Evolutionary conservation across 208 protist species (phyloP).

Genomic region (Trypanosoma caninum): DNA sequence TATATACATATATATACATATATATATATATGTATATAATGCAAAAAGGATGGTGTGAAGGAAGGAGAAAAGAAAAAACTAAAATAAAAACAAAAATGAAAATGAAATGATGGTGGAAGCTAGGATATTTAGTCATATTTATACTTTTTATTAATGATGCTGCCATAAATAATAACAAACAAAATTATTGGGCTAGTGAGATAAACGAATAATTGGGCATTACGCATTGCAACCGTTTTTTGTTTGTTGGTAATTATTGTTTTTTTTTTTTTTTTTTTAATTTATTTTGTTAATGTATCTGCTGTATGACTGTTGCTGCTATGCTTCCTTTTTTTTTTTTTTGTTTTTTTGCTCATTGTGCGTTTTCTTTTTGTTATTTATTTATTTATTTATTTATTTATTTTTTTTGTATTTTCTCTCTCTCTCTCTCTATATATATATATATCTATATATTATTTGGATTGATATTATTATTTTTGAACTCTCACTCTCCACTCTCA

Average conservation of each 20-base stretch:
- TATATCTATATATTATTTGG: too few species aligned
- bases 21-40: background rate
- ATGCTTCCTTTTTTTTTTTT: conserved; percentile 6
- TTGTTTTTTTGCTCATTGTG: conserved; percentile 6
- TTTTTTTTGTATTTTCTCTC: too few species aligned
- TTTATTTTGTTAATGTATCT: background rate
- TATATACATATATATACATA: background rate
- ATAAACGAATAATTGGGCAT: background rate
- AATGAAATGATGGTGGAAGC: background rate
- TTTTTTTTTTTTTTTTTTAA: background rate
- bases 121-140: background rate
- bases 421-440: too few species aligned
- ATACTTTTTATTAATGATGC: background rate
- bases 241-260: background rate
- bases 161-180: too few species aligned
- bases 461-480: too few species aligned
- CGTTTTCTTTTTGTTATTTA: too few species aligned
- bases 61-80: background rate
- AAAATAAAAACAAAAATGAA: background rate
- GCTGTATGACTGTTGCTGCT: background rate
- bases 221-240: background rate
- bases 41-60: background rate
- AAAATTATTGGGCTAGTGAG: too few species aligned
- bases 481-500: conserved; percentile 26
- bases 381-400: too few species aligned